Conservation (phyloP, 169 alveolate species). For the Babesia bovis region DNA sequence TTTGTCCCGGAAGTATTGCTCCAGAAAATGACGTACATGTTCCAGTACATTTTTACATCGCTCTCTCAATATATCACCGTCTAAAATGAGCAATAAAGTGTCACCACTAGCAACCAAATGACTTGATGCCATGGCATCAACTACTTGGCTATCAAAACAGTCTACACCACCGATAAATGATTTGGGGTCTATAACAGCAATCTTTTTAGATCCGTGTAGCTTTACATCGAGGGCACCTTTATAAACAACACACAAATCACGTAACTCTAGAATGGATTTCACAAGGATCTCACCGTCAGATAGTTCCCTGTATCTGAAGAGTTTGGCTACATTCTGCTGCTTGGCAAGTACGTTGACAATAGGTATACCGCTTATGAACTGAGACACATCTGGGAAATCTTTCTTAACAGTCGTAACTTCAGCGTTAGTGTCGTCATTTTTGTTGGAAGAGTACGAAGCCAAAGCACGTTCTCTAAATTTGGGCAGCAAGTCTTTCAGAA, state of each 20-base stretch:
- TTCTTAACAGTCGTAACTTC: not conserved
- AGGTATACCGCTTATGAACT: slow-evolving; percentile 29
- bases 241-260: slow-evolving; percentile 33
- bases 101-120: slow-evolving; percentile 48
- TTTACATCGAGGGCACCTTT: slow-evolving; percentile 37
- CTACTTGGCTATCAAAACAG: not conserved
- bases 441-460: slow-evolving; percentile 7
- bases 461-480: slow-evolving; percentile 29
- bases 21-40: slow-evolving; percentile 13
- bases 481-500: slow-evolving; percentile 45
- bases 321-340: slow-evolving; percentile 5
- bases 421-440: not conserved
- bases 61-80: not conserved
- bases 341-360: slow-evolving; percentile 6
- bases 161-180: slow-evolving; percentile 26
- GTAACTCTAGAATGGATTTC: not conserved
- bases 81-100: slow-evolving; percentile 17
- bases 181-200: slow-evolving; percentile 35
- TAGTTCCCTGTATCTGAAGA: slow-evolving; percentile 26
- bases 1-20: slow-evolving; percentile 24
- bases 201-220: slow-evolving; percentile 17
- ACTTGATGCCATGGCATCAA: slow-evolving; percentile 6
- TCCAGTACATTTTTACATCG: not conserved
- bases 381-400: not conserved
- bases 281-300: slow-evolving; percentile 36